Evolutionary conservation across 345 rosid genomes (phyloP).

Genomic region (Boechera divaricarpa): DNA sequence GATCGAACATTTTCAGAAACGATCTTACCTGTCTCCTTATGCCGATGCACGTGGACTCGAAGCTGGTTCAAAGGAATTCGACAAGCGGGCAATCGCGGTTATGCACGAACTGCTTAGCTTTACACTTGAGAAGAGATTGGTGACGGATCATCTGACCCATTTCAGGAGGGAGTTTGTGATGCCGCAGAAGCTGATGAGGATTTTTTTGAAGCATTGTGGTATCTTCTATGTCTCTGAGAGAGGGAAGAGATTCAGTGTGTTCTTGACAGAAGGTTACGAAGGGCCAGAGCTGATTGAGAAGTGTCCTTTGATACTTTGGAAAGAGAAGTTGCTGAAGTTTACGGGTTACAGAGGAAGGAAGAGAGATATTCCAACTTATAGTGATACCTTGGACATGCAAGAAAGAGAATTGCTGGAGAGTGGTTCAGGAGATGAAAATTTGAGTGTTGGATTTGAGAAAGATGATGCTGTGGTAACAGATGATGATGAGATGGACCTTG

Average conservation of each 20-base stretch:
- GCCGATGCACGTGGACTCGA: slow-evolving; percentile 71
- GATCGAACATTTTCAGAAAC: slow-evolving; percentile 83
- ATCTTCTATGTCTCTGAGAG: slow-evolving; percentile 91
- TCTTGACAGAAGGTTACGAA: slow-evolving; percentile 77
- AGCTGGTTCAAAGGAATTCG: slow-evolving; percentile 85
- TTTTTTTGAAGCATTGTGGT: slow-evolving; percentile 84
- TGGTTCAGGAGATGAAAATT: slow-evolving; percentile 46
- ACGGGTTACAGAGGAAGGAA: slow-evolving; percentile 70
- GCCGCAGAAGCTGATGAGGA: slow-evolving; percentile 96
- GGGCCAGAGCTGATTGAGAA: slow-evolving; percentile 71
- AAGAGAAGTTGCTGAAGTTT: slow-evolving; percentile 65
- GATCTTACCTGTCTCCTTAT: slow-evolving; percentile 79
- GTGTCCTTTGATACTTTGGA: slow-evolving; percentile 68
- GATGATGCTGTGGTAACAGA: slow-evolving; percentile 44
- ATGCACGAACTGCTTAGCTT: slow-evolving; percentile 93
- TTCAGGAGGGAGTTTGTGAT: slow-evolving; percentile 76
- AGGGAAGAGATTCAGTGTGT: slow-evolving; percentile 91
- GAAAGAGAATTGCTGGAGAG: slow-evolving; percentile 43
- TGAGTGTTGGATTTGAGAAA: slow-evolving; percentile 43
- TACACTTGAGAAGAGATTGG: slow-evolving; percentile 87
- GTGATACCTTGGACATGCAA: slow-evolving; percentile 63
- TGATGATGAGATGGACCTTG: slow-evolving; percentile 57
- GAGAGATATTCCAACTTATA: slow-evolving; percentile 55
- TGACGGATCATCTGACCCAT: slow-evolving; percentile 89
- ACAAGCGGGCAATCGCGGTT: slow-evolving; percentile 84